These are phyloP conservation scores for Rachicladosporium sp. DNA, from an alignment of 2,329 filamentous ascomycete species.

Conservation along the genomic window DNA sequence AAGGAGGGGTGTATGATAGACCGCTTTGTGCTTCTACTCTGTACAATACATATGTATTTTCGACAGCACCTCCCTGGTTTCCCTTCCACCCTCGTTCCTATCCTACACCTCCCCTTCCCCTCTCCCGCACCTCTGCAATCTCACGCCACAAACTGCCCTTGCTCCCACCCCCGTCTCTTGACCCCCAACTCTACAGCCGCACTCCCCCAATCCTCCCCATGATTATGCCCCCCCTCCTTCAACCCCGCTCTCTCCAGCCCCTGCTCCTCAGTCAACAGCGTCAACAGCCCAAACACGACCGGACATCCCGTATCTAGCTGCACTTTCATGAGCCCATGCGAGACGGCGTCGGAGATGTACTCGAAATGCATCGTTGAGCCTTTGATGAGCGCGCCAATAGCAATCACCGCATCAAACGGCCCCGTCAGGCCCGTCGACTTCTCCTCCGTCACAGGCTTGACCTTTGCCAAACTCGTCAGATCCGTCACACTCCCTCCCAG, in stretches of 20 bases:
- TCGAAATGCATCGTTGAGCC: slow-evolving; percentile 99
- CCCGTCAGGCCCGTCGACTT: slow-evolving; percentile 31
- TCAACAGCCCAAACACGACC: slow-evolving; percentile 84
- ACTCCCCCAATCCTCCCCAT: slow-evolving; percentile 90
- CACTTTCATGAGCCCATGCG: slow-evolving; percentile 85
- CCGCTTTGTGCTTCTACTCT: too few species aligned
- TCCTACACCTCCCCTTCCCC: too few species aligned
- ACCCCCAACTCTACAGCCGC: slow-evolving; percentile 89
- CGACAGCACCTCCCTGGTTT: too few species aligned
- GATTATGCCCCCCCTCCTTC: slow-evolving; percentile 57
- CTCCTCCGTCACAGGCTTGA: slow-evolving; percentile 1
- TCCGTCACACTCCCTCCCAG: slow-evolving; percentile 53
- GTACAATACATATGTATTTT: too few species aligned
- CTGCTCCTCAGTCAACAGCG: slow-evolving; percentile 78
- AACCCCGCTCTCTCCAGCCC: slow-evolving; percentile 74
- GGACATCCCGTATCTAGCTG: slow-evolving; percentile 82
- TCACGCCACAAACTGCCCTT: slow-evolving; percentile 47
- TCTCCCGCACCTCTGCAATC: too few species aligned
- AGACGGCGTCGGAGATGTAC: slow-evolving; percentile 88
- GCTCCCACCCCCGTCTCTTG: slow-evolving; percentile 74
- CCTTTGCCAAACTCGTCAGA: slow-evolving; percentile 44
- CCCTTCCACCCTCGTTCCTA: too few species aligned
- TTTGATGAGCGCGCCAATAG: slow-evolving; percentile 93
- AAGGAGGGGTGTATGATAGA: too few species aligned
- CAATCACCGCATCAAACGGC: slow-evolving; percentile 87